Evolutionary conservation across 305 asterid species (phyloP).

Genomic region (Rubia tinctorum): DNA sequence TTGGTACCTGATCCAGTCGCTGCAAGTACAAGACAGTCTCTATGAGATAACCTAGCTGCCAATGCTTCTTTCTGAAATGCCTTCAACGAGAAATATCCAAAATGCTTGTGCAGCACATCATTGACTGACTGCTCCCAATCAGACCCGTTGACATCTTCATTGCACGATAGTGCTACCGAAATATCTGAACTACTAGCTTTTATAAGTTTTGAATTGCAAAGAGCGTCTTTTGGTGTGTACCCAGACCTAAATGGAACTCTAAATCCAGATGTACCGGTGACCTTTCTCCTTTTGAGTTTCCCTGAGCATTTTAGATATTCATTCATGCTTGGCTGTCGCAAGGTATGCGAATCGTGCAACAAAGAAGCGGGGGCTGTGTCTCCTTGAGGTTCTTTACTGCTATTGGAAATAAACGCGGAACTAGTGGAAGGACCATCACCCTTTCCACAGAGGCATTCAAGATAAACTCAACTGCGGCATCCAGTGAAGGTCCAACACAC

Average conservation of each 20-base stretch:
- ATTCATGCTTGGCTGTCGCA: constrained; percentile 51
- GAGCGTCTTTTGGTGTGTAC: constrained; percentile 24
- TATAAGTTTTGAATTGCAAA: constrained; percentile 17
- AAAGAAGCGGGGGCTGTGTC: constrained; percentile 33
- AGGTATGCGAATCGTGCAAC: constrained; percentile 27
- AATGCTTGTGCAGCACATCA: constrained; percentile 39
- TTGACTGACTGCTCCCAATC: constrained; percentile 50
- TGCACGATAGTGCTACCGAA: constrained; percentile 16
- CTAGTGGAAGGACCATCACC: constrained; percentile 33
- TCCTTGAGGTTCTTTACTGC: constrained; percentile 25
- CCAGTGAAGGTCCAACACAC: constrained; percentile 59
- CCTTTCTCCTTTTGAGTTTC: constrained; percentile 39
- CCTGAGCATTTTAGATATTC: constrained; percentile 37
- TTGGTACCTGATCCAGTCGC: constrained; percentile 77
- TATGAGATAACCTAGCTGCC: constrained; percentile 53
- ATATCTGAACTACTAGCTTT: constrained; percentile 18
- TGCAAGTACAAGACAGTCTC: constrained; percentile 69
- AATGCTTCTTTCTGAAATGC: constrained; percentile 66
- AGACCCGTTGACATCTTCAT: constrained; percentile 32
- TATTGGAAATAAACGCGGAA: constrained; percentile 12
- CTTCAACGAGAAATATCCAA: constrained; percentile 58
- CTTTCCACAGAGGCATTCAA: constrained; percentile 42
- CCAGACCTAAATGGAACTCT: constrained; percentile 23
- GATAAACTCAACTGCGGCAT: constrained; percentile 53
- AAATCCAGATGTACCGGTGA: constrained; percentile 11